Evolutionary conservation across 305 asterid genomes (phyloP).

Genomic region (Salvia sclarea): DNA sequence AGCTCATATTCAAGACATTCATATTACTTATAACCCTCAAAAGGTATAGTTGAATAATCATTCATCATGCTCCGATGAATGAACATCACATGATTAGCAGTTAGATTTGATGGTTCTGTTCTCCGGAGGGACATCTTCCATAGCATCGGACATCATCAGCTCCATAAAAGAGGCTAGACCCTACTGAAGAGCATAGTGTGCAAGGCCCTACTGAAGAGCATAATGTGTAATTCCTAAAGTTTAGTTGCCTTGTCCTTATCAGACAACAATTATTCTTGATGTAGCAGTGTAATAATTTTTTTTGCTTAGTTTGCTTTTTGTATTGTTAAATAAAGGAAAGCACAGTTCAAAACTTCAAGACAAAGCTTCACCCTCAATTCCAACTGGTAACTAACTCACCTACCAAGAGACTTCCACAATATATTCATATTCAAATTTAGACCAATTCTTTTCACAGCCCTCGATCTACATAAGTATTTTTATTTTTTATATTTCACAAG

Average conservation of each 20-base stretch:
- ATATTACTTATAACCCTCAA: neutral
- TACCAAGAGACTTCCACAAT: neutral
- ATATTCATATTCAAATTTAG: constrained; percentile 19
- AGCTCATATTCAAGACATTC: neutral
- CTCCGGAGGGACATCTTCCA: neutral
- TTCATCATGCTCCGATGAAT: neutral
- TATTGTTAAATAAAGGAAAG: neutral
- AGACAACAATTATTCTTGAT: constrained; percentile 24
- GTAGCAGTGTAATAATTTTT: neutral
- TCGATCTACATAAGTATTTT: neutral
- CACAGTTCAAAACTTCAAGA: constrained; percentile 10
- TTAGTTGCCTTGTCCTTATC: constrained; percentile 27
- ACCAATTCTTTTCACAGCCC: neutral
- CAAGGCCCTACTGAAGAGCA: neutral
- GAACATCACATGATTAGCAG: constrained; percentile 3
- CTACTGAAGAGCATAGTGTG: neutral
- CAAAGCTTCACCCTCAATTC: constrained; percentile 10
- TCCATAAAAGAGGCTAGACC: constrained; percentile 1
- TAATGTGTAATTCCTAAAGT: constrained; percentile 11
- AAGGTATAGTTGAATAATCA: neutral
- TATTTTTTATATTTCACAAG: neutral
- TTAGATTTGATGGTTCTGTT: neutral
- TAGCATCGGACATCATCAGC: constrained; percentile 8
- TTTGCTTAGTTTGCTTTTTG: neutral
- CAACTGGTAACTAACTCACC: constrained; percentile 9